Conservation (phyloP, 2,329 filamentous ascomycete species). For the Magnaporthiopsis rhizophila region DNA sequence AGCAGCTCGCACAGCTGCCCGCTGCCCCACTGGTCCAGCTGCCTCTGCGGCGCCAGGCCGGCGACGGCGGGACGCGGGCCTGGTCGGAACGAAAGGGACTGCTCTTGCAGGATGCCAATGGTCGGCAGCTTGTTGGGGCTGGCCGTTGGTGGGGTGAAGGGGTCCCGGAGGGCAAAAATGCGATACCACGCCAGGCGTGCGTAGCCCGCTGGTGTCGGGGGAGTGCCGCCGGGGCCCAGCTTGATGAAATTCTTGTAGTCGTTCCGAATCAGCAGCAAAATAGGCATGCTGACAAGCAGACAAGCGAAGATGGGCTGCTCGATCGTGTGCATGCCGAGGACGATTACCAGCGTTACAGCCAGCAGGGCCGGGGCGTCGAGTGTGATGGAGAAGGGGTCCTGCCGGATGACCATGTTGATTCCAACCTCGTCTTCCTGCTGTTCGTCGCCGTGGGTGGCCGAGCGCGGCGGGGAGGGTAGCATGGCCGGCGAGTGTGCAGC, state of each 20-base stretch:
- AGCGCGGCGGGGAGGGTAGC: constrained; percentile 5
- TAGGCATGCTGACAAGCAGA: constrained; percentile 41
- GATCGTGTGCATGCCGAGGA: constrained; percentile 44
- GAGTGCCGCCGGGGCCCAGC: constrained; percentile 74
- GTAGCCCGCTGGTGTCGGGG: constrained; percentile 65
- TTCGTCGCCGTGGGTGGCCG: constrained; percentile 9
- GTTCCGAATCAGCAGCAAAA: constrained; percentile 48
- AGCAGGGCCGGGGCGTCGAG: constrained; percentile 43
- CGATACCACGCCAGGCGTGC: constrained; percentile 64
- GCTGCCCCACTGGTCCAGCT: constrained; percentile 59
- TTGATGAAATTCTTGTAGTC: constrained; percentile 71
- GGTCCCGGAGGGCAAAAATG: constrained; percentile 62
- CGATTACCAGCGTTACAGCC: constrained; percentile 34
- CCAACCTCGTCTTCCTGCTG: constrained; percentile 14
- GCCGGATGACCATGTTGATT: constrained; percentile 36
- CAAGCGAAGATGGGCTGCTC: constrained; percentile 38
- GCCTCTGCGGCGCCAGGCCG: constrained; percentile 76
- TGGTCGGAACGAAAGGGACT: constrained; percentile 48
- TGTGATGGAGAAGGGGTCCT: constrained; percentile 44
- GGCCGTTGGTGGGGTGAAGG: constrained; percentile 50
- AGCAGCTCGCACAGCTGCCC: constrained; percentile 46
- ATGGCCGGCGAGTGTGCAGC: not conserved
- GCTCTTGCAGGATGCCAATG: constrained; percentile 46
- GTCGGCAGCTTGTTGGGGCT: constrained; percentile 43
- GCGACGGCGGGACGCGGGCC: constrained; percentile 59